Evolutionary conservation across 495 filamentous ascomycete genomes (phyloP).

Genomic region (Podospora bellae-mahoneyi): DNA sequence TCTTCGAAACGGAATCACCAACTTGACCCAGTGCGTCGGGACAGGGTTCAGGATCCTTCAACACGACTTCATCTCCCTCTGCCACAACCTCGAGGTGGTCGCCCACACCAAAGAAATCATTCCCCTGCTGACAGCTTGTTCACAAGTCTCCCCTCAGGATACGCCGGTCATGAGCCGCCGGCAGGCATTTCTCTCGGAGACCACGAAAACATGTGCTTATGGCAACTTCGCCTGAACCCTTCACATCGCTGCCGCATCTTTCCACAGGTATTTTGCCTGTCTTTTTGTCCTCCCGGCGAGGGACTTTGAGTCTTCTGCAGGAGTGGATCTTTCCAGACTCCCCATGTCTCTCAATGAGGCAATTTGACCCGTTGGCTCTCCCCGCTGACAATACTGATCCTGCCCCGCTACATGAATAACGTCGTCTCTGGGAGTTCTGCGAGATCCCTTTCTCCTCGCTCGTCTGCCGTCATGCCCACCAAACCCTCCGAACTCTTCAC

Average conservation of each 20-base stretch:
- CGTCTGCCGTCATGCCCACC: background rate
- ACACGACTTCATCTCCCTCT: conserved; percentile 18
- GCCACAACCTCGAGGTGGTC: background rate
- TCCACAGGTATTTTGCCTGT: background rate
- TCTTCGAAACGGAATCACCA: conserved; percentile 23
- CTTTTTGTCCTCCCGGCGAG: background rate
- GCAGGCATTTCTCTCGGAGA: background rate
- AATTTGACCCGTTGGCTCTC: background rate
- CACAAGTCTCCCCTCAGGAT: background rate
- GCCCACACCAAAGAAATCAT: background rate
- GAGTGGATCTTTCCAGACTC: background rate
- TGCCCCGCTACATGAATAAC: conserved; percentile 10
- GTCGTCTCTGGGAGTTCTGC: background rate
- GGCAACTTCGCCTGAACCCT: background rate
- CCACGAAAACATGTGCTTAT: background rate
- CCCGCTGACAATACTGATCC: background rate
- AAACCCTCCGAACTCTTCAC: background rate
- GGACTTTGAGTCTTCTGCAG: background rate
- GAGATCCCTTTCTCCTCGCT: background rate
- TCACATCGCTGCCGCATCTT: background rate
- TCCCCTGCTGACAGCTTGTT: background rate
- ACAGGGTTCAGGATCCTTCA: conserved; percentile 28
- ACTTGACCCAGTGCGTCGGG: background rate
- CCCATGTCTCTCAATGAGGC: background rate
- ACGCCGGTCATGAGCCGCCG: background rate